phyloP scores from a whole-genome alignment of 441 rosid genomes.

The Syzygium syzygioides region DNA sequence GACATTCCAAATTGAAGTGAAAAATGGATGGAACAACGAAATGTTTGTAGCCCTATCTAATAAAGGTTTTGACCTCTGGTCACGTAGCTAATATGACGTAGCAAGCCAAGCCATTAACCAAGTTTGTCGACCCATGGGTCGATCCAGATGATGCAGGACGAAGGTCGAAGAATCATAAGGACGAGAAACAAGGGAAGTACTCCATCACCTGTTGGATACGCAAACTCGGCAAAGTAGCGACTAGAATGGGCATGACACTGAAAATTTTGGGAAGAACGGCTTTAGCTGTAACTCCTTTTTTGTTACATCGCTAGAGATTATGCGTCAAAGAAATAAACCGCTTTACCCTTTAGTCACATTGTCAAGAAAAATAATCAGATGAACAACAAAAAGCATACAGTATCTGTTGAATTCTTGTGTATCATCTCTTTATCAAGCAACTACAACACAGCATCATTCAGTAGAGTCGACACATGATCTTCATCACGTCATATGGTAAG shows the following conservation, averaged over 20 bases:
- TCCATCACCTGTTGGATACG: background rate
- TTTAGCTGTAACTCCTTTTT: background rate
- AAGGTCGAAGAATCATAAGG: background rate
- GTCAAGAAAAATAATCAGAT: background rate
- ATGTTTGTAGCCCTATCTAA: background rate
- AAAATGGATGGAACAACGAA: background rate
- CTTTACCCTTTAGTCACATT: background rate
- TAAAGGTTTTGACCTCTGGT: background rate
- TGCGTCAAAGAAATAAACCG: background rate
- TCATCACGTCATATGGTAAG: background rate
- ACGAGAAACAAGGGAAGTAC: background rate
- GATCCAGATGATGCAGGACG: background rate
- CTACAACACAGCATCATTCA: background rate
- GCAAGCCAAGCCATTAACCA: background rate
- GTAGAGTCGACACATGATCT: background rate
- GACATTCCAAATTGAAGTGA: background rate
- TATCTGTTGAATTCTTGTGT: background rate
- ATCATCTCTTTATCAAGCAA: background rate
- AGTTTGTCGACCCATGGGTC: background rate
- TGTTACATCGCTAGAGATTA: background rate
- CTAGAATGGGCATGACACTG: background rate
- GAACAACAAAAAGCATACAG: background rate
- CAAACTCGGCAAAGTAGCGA: background rate
- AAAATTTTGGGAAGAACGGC: background rate
- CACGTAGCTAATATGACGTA: background rate